Evolutionary conservation across 2,329 filamentous ascomycete species (phyloP).

Genomic region (Mycosphaerella sp.): DNA sequence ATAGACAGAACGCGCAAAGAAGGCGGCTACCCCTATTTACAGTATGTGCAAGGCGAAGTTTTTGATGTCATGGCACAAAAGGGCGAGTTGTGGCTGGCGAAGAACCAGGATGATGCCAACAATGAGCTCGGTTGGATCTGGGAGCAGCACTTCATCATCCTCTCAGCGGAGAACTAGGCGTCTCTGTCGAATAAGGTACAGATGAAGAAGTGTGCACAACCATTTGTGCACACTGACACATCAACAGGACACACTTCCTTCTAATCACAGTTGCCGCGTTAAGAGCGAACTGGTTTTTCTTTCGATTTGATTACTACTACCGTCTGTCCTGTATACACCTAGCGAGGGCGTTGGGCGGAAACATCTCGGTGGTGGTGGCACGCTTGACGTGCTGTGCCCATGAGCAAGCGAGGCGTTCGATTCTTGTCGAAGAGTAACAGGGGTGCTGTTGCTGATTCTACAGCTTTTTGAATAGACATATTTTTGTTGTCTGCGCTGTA

Average conservation of each 20-base stretch:
- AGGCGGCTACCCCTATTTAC: slow-evolving; percentile 91
- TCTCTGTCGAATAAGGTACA: neutral
- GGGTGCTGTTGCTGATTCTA: neutral
- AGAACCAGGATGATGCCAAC: slow-evolving; percentile 84
- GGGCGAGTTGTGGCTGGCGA: slow-evolving; percentile 93
- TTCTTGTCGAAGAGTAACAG: slow-evolving; percentile 1
- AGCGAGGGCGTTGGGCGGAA: slow-evolving; percentile 3
- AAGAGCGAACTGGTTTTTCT: slow-evolving; percentile 5
- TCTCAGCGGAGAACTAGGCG: slow-evolving; percentile 19
- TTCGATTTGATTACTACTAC: slow-evolving; percentile 5
- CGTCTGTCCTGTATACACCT: neutral
- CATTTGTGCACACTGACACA: neutral
- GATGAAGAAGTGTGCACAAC: neutral
- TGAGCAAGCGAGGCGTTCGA: slow-evolving; percentile 5
- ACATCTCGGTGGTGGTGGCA: neutral
- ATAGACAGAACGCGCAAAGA: slow-evolving; percentile 88
- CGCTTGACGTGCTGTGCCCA: neutral
- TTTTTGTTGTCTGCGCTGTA: neutral
- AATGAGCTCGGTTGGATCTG: slow-evolving; percentile 92
- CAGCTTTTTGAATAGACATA: neutral
- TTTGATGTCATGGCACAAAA: slow-evolving; percentile 79
- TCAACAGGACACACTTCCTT: neutral
- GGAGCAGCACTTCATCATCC: slow-evolving; percentile 80
- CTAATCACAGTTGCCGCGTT: neutral
- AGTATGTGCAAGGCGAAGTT: slow-evolving; percentile 84